These are phyloP conservation scores for Davidsoniella eucalypti DNA, from an alignment of 2,329 filamentous ascomycete genomes.

Conservation along the genomic window DNA sequence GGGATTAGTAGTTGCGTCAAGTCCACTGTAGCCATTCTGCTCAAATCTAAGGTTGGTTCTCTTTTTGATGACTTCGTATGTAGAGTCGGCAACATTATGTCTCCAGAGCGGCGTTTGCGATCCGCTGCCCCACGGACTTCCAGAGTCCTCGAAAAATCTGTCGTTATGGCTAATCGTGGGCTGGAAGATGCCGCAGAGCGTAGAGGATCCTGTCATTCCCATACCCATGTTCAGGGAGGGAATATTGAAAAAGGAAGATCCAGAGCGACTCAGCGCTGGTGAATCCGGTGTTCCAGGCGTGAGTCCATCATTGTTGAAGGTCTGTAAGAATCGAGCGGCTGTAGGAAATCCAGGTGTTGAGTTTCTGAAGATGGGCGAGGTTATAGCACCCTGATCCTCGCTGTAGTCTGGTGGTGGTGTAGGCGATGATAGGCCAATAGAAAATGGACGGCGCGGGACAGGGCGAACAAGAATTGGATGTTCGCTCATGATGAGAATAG, in stretches of 20 bases:
- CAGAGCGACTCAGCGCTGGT: slow-evolving; percentile 16
- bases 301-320: slow-evolving; percentile 18
- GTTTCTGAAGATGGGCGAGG: slow-evolving; percentile 18
- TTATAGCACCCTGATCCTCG: slow-evolving; percentile 14
- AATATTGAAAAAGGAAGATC: slow-evolving; percentile 35
- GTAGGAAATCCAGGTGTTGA: slow-evolving; percentile 1
- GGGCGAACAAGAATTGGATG: slow-evolving; percentile 43
- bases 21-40: neutral
- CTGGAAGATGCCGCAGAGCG: slow-evolving; percentile 81
- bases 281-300: slow-evolving; percentile 20
- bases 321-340: slow-evolving; percentile 8
- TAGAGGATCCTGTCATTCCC: slow-evolving; percentile 48
- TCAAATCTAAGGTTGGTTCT: slow-evolving; percentile 19
- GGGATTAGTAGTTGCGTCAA: slow-evolving; percentile 1
- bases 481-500: slow-evolving; percentile 19
- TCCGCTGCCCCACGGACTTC: slow-evolving; percentile 66
- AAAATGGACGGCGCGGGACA: slow-evolving; percentile 55
- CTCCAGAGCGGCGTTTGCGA: slow-evolving; percentile 47
- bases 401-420: slow-evolving; percentile 27
- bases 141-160: slow-evolving; percentile 32
- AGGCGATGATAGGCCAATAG: slow-evolving; percentile 33
- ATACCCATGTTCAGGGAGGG: slow-evolving; percentile 72
- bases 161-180: slow-evolving; percentile 40
- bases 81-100: slow-evolving; percentile 27
- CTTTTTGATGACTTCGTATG: slow-evolving; percentile 28